A percentile compares a stretch with the other conserved stretches of the same genome.
Conservation (phyloP, 768 basidiomycete genomes). For the Trametes cinnabarina region DNA sequence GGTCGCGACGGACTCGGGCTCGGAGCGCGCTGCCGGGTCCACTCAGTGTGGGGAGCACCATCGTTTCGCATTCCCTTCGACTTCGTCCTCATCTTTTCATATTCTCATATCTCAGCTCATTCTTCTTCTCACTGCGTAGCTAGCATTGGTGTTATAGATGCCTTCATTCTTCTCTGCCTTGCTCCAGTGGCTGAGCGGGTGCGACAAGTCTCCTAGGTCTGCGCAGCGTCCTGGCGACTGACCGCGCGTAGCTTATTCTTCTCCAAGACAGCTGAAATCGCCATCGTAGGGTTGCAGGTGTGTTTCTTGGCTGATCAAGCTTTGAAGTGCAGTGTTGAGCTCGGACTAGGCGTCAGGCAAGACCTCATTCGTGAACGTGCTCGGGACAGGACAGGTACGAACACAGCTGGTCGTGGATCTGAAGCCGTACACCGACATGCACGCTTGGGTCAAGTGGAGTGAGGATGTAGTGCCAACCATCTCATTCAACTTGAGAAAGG, state of each 20-base stretch:
- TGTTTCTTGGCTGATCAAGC: not conserved
- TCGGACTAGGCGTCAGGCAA: constrained; percentile 80
- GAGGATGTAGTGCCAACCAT: constrained; percentile 97
- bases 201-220: constrained; percentile 10
- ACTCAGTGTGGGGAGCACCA: no score
- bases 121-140: not conserved
- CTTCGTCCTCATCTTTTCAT: not conserved
- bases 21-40: not conserved
- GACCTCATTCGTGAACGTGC: constrained; percentile 91
- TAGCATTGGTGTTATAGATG: no score
- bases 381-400: constrained; percentile 76
- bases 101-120: not conserved
- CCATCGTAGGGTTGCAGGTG: constrained; percentile 89
- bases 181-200: constrained; percentile 59
- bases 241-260: constrained; percentile 65
- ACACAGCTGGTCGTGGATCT: not conserved
- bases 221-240: not conserved
- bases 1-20: not conserved
- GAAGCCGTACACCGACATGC: not conserved
- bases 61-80: no score
- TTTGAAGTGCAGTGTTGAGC: not conserved
- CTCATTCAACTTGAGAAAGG: constrained; percentile 87
- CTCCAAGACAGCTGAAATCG: constrained; percentile 82
- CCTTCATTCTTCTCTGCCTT: constrained; percentile 46
- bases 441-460: constrained; percentile 61